These are phyloP conservation scores for Lodderomyces beijingensis DNA, from an alignment of 1,139 yeast species.

Conservation along the genomic window DNA sequence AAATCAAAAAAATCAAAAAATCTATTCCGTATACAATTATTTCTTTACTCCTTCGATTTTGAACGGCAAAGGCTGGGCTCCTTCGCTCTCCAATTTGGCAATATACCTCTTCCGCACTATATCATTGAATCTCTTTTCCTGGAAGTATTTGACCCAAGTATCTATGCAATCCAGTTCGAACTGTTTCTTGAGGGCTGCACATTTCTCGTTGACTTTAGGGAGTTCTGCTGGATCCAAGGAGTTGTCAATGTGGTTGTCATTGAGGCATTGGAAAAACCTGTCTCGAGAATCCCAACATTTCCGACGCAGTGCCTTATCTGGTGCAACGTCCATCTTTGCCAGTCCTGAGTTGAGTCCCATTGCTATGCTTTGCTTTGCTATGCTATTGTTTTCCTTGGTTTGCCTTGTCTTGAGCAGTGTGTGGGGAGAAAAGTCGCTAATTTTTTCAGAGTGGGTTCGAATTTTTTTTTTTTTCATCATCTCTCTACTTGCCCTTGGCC, in stretches of 20 bases:
- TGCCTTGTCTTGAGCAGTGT: neutral
- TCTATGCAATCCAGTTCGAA: conserved; percentile 42
- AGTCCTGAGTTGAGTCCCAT: conserved; percentile 3
- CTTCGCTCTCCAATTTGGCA: conserved; percentile 41
- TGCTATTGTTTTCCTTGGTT: neutral
- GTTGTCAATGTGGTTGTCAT: conserved; percentile 38
- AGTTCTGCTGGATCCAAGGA: conserved; percentile 38
- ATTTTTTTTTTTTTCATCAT: too few species aligned
- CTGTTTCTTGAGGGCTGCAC: conserved; percentile 32
- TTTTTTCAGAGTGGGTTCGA: too few species aligned
- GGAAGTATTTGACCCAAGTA: conserved; percentile 45
- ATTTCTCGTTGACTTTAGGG: conserved; percentile 27
- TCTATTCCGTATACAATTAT: too few species aligned
- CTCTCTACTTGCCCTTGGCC: too few species aligned
- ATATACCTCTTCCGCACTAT: conserved; percentile 39
- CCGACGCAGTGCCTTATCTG: conserved; percentile 36
- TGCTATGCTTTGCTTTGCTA: neutral
- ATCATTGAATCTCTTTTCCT: conserved; percentile 44
- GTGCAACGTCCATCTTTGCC: conserved; percentile 31
- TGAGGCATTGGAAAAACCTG: conserved; percentile 37
- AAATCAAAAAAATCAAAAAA: too few species aligned
- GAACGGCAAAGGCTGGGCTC: conserved; percentile 46
- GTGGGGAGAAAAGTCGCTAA: too few species aligned
- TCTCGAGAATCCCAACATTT: conserved; percentile 47
- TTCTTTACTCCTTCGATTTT: conserved; percentile 25